phyloP scores from a whole-genome alignment of 2,329 filamentous ascomycete genomes.

The Metarhizium brunneum region DNA sequence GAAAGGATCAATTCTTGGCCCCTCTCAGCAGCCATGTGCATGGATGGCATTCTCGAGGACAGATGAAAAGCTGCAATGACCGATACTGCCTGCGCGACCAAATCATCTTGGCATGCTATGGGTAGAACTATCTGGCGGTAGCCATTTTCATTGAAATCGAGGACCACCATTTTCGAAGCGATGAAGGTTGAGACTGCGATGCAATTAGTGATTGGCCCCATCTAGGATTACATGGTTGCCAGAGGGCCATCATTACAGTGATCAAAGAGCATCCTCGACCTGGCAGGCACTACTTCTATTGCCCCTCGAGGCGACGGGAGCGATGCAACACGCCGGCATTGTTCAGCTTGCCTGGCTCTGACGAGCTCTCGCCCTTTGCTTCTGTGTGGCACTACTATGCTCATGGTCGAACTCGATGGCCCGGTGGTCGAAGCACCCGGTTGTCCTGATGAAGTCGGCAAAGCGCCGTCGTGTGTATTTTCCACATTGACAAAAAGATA shows the following conservation, averaged over 20 bases:
- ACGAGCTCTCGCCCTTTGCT: neutral
- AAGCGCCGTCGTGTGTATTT: neutral
- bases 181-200: conserved; percentile 23
- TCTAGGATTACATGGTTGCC: neutral
- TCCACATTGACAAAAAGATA: neutral
- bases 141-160: conserved; percentile 25
- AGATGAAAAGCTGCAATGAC: conserved; percentile 31
- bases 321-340: too few species aligned
- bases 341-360: neutral
- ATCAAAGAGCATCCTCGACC: conserved; percentile 24
- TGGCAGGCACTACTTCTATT: conserved; percentile 16
- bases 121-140: conserved; percentile 29
- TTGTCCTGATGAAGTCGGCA: neutral
- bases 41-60: conserved; percentile 18
- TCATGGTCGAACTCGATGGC: neutral
- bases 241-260: conserved; percentile 18
- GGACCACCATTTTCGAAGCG: conserved; percentile 29
- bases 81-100: conserved; percentile 25
- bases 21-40: conserved; percentile 21
- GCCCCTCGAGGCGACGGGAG: conserved; percentile 11
- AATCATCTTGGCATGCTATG: conserved; percentile 26
- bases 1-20: conserved; percentile 26
- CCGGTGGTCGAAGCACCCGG: neutral
- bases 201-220: neutral
- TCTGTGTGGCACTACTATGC: neutral